Evolutionary conservation across 129 eudicot genomes (phyloP).

Genomic region (Apium graveolens): DNA sequence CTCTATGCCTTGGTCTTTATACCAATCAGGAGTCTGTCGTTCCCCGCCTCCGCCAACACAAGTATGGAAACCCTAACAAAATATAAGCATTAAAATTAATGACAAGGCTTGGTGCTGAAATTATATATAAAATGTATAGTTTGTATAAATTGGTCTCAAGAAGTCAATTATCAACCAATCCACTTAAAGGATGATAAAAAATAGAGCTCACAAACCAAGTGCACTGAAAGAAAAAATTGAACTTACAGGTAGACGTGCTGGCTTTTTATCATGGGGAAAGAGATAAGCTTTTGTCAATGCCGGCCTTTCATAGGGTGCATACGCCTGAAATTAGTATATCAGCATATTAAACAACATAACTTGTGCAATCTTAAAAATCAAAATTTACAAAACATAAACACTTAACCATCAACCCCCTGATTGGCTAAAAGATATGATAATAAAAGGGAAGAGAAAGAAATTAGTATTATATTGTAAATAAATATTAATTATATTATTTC

Average conservation of each 20-base stretch:
- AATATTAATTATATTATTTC: too few species aligned
- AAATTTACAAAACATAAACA: neutral
- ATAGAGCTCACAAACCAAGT: neutral
- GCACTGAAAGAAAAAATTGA: conserved; percentile 1
- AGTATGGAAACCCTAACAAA: conserved; percentile 85
- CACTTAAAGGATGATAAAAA: neutral
- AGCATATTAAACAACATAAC: neutral
- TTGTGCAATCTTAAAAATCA: neutral
- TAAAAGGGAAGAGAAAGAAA: neutral
- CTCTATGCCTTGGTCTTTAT: conserved; percentile 92
- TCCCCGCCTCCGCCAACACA: conserved; percentile 99
- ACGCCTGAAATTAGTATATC: conserved; percentile 42
- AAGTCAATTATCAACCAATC: neutral
- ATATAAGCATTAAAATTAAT: neutral
- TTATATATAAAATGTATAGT: neutral
- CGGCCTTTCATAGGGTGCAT: conserved; percentile 96
- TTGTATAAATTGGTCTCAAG: neutral
- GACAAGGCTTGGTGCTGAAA: neutral
- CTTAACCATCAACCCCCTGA: neutral
- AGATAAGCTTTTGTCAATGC: conserved; percentile 91
- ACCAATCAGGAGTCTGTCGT: conserved; percentile 99
- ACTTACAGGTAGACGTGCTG: conserved; percentile 94
- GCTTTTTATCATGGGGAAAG: conserved; percentile 80
- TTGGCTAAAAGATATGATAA: neutral
- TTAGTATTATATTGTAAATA: neutral